Base-by-base conservation (phyloP, 2,329 filamentous ascomycete species). In the Phaeosphaeriaceae sp. region DNA sequence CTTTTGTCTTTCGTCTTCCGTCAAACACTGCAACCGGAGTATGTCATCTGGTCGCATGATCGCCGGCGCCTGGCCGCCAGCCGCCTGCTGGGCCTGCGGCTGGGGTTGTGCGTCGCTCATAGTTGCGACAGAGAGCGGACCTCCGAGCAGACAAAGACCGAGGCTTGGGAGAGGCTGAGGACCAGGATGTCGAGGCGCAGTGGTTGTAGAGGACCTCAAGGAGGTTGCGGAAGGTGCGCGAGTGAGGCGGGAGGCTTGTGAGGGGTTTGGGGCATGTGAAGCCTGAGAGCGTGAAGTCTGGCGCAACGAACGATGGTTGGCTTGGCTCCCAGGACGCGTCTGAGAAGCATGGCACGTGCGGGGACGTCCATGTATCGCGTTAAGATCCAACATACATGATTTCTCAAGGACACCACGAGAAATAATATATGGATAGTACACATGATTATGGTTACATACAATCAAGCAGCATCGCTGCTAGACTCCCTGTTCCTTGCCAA, bases 1-100 rank as follows among this genome's bases (percentile, higher is more conserved):
- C 63, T 85, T 82, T 46, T 80, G 74, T 75, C 87, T 88, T 65
- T 85, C 81, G 49, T 82, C 76, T 9, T 85, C 83, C 59, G 76
- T 82, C 27, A 88, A 77, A 48, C 68, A 70, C 41, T 69, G 65
- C 2, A 77, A 70, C 62, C 71, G 76, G 11, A 71, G 66, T 7
- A 77, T 68, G 50, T 77, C 75, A 24, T 76, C 75, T 9, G 73
- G 63, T 19, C 71, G 74, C 42, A 77, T 65, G 36, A 76, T 60
- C 52, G 70, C 67, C 33, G 57, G 62, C 52, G 68, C 65, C 41
- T 66, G 64, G 51, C 58, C 59, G 57, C 56, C 65, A 53, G 62
- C 70, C 25, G 68, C 58, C 40, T 70, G 68, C 57, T 55, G 51
- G 17, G 61, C 70, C 25, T 68, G 58, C 40, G 70, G 68, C 56